These are phyloP conservation scores for Bryopsis sp. DNA, from an alignment of 139 green algal species.

Conservation along the genomic window DNA sequence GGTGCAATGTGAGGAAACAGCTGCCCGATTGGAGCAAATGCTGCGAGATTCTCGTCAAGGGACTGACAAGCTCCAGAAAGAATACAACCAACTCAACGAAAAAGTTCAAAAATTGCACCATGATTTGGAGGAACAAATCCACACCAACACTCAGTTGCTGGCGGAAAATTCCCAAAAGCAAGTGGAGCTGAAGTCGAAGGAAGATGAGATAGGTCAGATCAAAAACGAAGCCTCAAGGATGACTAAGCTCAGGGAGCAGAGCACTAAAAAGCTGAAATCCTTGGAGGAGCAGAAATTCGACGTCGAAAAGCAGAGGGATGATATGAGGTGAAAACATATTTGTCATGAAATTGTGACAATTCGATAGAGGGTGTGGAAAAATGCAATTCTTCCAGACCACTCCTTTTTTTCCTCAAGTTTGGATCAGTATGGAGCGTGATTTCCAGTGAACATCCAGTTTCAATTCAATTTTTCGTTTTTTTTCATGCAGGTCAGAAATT, in stretches of 20 bases:
- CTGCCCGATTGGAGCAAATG: slow-evolving; percentile 48
- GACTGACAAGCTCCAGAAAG: slow-evolving; percentile 71
- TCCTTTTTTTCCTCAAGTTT: background rate
- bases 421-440: no score
- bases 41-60: slow-evolving; percentile 51
- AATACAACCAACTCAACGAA: slow-evolving; percentile 77
- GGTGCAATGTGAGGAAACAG: slow-evolving; percentile 39
- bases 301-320: slow-evolving; percentile 49
- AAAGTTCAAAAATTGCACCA: slow-evolving; percentile 79
- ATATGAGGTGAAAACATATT: slow-evolving; percentile 26
- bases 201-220: slow-evolving; percentile 56
- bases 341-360: no score
- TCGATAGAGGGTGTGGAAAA: no score
- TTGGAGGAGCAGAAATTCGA: slow-evolving; percentile 46
- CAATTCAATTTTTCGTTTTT: background rate
- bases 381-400: background rate
- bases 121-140: slow-evolving; percentile 81
- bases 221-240: slow-evolving; percentile 55
- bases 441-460: slow-evolving; percentile 19
- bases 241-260: slow-evolving; percentile 53
- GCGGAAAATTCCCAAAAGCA: slow-evolving; percentile 72
- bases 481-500: slow-evolving; percentile 29
- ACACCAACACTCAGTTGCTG: slow-evolving; percentile 77
- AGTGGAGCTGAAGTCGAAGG: slow-evolving; percentile 75
- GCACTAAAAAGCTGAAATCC: slow-evolving; percentile 40